phyloP scores from a whole-genome alignment of 2,329 filamentous ascomycete genomes.

The Mariannaea sp. region DNA sequence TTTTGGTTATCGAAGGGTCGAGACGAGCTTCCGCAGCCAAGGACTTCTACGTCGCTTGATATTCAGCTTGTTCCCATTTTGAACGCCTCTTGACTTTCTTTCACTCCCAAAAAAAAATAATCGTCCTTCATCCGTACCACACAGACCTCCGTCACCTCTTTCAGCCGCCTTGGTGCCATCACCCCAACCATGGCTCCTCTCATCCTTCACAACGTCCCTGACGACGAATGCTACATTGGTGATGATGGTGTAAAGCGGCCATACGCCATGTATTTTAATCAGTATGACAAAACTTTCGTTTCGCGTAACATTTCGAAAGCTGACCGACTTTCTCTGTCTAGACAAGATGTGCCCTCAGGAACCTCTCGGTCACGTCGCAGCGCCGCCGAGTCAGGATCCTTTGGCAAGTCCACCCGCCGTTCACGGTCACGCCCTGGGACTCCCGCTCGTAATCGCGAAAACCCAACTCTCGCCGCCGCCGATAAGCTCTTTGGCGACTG shows the following conservation, averaged over 20 bases:
- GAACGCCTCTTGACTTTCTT: not conserved
- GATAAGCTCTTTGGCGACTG: constrained; percentile 66
- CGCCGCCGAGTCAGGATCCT: constrained; percentile 66
- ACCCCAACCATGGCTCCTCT: constrained; percentile 60
- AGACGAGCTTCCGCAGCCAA: constrained; percentile 4
- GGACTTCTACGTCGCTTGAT: constrained; percentile 1
- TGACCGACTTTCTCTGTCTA: constrained; percentile 35
- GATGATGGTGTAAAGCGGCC: constrained; percentile 68
- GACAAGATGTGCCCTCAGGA: constrained; percentile 57
- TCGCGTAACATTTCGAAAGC: not conserved
- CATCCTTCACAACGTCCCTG: constrained; percentile 70
- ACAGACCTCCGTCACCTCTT: not conserved
- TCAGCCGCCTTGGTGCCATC: constrained; percentile 5
- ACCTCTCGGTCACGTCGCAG: constrained; percentile 56
- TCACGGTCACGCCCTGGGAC: constrained; percentile 66
- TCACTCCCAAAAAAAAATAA: not conserved
- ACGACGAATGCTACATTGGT: constrained; percentile 69
- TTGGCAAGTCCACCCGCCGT: constrained; percentile 68
- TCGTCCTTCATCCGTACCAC: not conserved
- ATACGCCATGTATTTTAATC: constrained; percentile 69
- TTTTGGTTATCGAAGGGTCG: constrained; percentile 9
- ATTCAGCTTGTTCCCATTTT: not conserved
- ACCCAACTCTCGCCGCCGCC: constrained; percentile 64
- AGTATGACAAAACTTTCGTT: constrained; percentile 49
- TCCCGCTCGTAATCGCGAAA: constrained; percentile 59